Conservation (phyloP, 805 yeast species). For the Gaillardinia entomophila region DNA sequence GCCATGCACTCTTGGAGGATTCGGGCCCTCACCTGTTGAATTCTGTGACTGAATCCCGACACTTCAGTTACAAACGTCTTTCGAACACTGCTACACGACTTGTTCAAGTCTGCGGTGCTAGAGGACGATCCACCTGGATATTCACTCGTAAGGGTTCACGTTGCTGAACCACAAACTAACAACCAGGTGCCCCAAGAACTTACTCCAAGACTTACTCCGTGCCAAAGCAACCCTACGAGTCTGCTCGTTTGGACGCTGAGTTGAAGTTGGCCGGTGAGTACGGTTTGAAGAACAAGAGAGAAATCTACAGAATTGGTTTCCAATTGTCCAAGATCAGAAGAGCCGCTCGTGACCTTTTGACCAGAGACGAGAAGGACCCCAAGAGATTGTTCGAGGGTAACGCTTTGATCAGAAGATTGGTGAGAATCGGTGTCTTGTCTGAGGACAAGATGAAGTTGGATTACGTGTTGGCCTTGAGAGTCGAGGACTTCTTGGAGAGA, state of each 20-base stretch:
- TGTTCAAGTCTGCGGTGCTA: background rate
- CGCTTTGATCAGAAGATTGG: slow-evolving; percentile 99
- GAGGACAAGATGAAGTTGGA: slow-evolving; percentile 99
- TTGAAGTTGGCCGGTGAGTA: slow-evolving; percentile 99
- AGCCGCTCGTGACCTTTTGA: slow-evolving; percentile 99
- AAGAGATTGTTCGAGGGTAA: slow-evolving; percentile 99
- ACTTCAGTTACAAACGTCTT: slow-evolving; percentile 56
- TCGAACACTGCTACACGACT: slow-evolving; percentile 1
- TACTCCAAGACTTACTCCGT: slow-evolving; percentile 99
- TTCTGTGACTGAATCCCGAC: slow-evolving; percentile 78
- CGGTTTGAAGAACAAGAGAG: slow-evolving; percentile 99
- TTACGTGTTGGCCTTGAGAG: slow-evolving; percentile 96
- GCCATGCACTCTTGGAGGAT: slow-evolving; percentile 37
- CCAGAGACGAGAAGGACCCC: slow-evolving; percentile 99
- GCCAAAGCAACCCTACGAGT: slow-evolving; percentile 99
- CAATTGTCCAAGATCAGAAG: slow-evolving; percentile 99
- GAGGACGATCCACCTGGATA: background rate
- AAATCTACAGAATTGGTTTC: slow-evolving; percentile 98
- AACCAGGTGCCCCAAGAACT: slow-evolving; percentile 93
- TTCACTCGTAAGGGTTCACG: background rate
- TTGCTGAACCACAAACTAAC: slow-evolving; percentile 2
- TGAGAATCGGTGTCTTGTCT: slow-evolving; percentile 95
- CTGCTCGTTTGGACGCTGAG: slow-evolving; percentile 99
- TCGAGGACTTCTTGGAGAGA: slow-evolving; percentile 99
- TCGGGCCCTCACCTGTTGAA: slow-evolving; percentile 60